Evolutionary conservation across 345 rosid genomes (phyloP).

Genomic region (Arabis hirsuta): DNA sequence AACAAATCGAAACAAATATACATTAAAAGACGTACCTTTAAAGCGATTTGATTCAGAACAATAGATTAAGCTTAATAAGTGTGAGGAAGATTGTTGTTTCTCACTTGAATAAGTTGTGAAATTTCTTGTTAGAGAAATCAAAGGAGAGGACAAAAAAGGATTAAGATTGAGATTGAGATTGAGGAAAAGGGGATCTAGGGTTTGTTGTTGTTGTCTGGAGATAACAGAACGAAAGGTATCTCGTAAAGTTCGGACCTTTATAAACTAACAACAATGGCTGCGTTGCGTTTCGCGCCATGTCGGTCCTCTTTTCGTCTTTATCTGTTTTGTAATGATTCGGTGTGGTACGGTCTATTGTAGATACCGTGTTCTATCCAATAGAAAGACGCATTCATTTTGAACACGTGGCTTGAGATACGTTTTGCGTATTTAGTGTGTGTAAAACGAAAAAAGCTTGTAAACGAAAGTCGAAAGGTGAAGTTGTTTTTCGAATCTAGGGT

Average conservation of each 20-base stretch:
- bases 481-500: constrained; percentile 11
- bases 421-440: background rate
- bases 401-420: constrained; percentile 22
- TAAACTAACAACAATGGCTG: constrained; percentile 46
- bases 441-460: background rate
- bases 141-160: background rate
- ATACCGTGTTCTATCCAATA: constrained; percentile 22
- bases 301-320: background rate
- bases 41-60: constrained; percentile 11
- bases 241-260: constrained; percentile 50
- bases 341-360: background rate
- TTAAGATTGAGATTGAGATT: background rate
- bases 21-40: constrained; percentile 9
- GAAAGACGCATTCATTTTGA: constrained; percentile 5
- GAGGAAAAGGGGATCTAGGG: constrained; percentile 40
- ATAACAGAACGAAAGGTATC: constrained; percentile 43
- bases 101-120: constrained; percentile 19
- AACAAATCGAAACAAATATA: background rate
- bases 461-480: constrained; percentile 31
- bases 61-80: too few relatives aligned
- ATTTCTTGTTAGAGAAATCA: constrained; percentile 26
- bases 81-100: constrained; percentile 6
- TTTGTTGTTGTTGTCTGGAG: constrained; percentile 19
- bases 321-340: background rate
- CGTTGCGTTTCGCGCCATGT: constrained; percentile 55